phyloP scores from a whole-genome alignment of 1,284 basidiomycete species.

The Thecaphora thlaspeos region DNA sequence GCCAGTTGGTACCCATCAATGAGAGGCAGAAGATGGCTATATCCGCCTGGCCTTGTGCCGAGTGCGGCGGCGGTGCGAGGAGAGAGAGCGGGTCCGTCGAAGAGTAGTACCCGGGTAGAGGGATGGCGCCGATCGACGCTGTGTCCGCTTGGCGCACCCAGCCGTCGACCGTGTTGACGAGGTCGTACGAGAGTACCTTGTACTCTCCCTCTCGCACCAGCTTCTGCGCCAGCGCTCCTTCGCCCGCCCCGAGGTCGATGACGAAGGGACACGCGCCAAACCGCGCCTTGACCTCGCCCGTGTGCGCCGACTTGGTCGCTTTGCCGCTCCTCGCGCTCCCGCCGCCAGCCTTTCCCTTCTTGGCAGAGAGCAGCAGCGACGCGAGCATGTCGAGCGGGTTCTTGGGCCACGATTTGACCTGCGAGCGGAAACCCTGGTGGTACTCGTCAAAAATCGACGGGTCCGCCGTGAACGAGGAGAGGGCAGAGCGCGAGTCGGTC shows the following conservation, averaged over 20 bases:
- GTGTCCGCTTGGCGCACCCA: slow-evolving; percentile 48
- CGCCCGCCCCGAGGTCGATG: slow-evolving; percentile 92
- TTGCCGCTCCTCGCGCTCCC: slow-evolving; percentile 4
- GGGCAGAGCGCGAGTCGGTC: slow-evolving; percentile 35
- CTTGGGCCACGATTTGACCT: slow-evolving; percentile 54
- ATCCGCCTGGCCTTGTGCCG: slow-evolving; percentile 69
- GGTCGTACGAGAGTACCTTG: slow-evolving; percentile 72
- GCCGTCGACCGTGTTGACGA: slow-evolving; percentile 73
- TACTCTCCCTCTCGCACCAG: slow-evolving; percentile 60
- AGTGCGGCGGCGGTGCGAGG: not conserved
- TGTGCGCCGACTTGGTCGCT: slow-evolving; percentile 1
- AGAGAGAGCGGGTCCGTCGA: slow-evolving; percentile 8
- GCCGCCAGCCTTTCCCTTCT: slow-evolving; percentile 3
- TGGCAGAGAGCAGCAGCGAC: not conserved
- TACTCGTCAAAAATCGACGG: slow-evolving; percentile 50
- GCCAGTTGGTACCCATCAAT: slow-evolving; percentile 97
- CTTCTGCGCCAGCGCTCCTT: slow-evolving; percentile 75
- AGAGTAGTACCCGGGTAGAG: slow-evolving; percentile 30
- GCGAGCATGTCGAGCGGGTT: slow-evolving; percentile 50
- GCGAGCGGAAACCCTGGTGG: slow-evolving; percentile 55
- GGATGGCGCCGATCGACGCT: slow-evolving; percentile 30
- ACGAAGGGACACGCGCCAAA: slow-evolving; percentile 68
- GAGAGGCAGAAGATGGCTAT: slow-evolving; percentile 90
- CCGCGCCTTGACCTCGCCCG: slow-evolving; percentile 7
- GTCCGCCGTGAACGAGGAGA: slow-evolving; percentile 41